phyloP scores from a whole-genome alignment of 129 eudicot species.

The Escallonia herrerae region DNA sequence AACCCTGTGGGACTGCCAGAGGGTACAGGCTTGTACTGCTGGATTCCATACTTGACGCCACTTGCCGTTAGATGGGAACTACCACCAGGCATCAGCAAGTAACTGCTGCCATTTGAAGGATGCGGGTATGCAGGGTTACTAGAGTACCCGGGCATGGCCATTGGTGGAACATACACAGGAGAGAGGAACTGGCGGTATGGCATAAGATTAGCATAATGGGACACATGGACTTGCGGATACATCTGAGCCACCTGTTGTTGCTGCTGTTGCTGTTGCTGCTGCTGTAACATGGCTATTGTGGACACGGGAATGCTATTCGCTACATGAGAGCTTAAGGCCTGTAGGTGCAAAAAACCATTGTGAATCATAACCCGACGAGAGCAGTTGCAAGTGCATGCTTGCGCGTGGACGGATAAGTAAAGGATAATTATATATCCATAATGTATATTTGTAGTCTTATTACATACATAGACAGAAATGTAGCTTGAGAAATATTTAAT shows the following conservation, averaged over 20 bases:
- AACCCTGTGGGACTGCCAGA: conserved; percentile 76
- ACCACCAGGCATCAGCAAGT: conserved; percentile 77
- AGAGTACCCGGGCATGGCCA: conserved; percentile 81
- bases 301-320: conserved; percentile 53
- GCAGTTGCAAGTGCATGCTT: background rate
- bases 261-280: conserved; percentile 68
- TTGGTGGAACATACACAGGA: conserved; percentile 89
- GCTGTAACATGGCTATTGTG: conserved; percentile 71
- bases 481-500: too few relatives aligned
- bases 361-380: background rate
- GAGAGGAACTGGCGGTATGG: conserved; percentile 78
- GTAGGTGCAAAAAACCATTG: conserved; percentile 7
- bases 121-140: conserved; percentile 56
- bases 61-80: conserved; percentile 58
- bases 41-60: conserved; percentile 68
- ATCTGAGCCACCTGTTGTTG: conserved; percentile 71
- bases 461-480: too few relatives aligned
- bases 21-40: conserved; percentile 77
- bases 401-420: background rate
- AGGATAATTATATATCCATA: background rate
- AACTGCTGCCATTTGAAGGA: conserved; percentile 75
- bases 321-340: conserved; percentile 56
- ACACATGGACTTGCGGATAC: conserved; percentile 81
- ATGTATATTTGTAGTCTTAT: too few relatives aligned
- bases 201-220: conserved; percentile 70